A percentile compares a stretch with the other conserved stretches of the same genome.
phyloP scores from a whole-genome alignment of 441 rosid species.

The Gossypium aridum region DNA sequence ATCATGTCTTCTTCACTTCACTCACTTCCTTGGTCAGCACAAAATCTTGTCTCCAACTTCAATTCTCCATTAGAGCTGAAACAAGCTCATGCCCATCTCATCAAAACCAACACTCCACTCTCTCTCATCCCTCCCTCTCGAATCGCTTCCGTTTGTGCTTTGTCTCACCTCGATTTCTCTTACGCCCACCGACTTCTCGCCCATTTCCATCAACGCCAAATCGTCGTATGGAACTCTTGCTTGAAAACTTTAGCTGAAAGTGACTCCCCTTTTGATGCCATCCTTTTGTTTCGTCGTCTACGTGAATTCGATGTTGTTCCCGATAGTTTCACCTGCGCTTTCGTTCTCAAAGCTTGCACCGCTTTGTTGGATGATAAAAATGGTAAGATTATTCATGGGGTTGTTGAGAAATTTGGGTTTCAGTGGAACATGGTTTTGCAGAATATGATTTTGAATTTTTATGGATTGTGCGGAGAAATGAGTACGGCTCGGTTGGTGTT shows the following conservation, averaged over 20 bases:
- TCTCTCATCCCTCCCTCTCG: constrained; percentile 25
- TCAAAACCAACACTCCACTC: constrained; percentile 29
- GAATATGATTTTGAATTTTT: constrained; percentile 28
- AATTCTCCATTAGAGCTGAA: constrained; percentile 33
- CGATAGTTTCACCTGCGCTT: constrained; percentile 34
- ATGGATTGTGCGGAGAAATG: constrained; percentile 28
- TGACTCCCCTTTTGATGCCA: constrained; percentile 22
- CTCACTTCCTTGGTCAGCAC: constrained; percentile 6
- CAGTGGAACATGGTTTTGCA: constrained; percentile 26
- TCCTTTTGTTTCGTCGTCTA: constrained; percentile 23
- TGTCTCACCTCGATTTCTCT: constrained; percentile 11
- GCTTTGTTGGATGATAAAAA: constrained; percentile 13
- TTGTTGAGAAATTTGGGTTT: constrained; percentile 35
- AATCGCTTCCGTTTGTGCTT: constrained; percentile 28
- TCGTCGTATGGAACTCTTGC: constrained; percentile 32
- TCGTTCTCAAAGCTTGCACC: constrained; percentile 31
- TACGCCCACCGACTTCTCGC: constrained; percentile 27
- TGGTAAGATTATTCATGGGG: constrained; percentile 28
- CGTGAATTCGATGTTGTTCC: constrained; percentile 25
- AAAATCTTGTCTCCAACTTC: constrained; percentile 24
- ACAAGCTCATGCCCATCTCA: constrained; percentile 31
- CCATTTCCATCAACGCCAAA: constrained; percentile 7
- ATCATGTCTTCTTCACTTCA: constrained; percentile 1
- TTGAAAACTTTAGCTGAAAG: constrained; percentile 25
- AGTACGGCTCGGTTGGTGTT: constrained; percentile 28